Base-by-base conservation (phyloP, 2,329 filamentous ascomycete species). In the Hymenoscyphus infarciens region DNA sequence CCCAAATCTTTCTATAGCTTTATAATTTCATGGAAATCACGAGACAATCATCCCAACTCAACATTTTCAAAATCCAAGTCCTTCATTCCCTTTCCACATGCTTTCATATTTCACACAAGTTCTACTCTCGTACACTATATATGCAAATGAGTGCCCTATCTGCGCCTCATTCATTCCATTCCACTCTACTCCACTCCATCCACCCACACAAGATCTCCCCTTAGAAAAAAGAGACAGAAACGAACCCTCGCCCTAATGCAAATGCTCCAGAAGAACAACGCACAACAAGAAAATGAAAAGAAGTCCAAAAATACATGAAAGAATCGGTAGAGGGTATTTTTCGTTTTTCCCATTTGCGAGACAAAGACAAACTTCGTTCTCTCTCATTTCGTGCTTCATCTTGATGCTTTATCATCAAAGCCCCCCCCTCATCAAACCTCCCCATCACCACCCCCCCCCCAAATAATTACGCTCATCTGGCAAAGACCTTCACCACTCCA, bases 401-500 rank as follows among this genome's bases (percentile, higher is more conserved):
- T 19, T 19, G 8, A 49, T 49, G n/a, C 3, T 8, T n/a, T n/a
- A n/a, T n/a, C n/a, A n/a, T n/a, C n/a, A n/a, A n/a, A n/a, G n/a
- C n/a, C n/a, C n/a, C n/a, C n/a, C n/a, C n/a, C 7, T 10, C 7
- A 4, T 22, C 42, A 8, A 16, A 42, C 2, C 25, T 22, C 8
- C 3, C n/a, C 42, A 7, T 11, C n/a, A 42, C 2, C 25, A 8
- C 8, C 3, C n/a, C 42, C 1, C 4, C n/a, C 2, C 42, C 7
- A 3, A 13, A 19, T 25, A 29, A 13, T 54, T 31, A 11, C 7
- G n/a, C 29, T 61, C 56, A 87, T 63, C 85, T 80, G 61, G 85
- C 82, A 79, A 87, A 98, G 62, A 98, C 93, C 80, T 98, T 98
- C 66, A 97, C 94, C 39, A 97, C 89, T 6, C 95, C 95, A 75